Conservation (phyloP, 2,329 filamentous ascomycete genomes). For the Penicillium brasilianum region DNA sequence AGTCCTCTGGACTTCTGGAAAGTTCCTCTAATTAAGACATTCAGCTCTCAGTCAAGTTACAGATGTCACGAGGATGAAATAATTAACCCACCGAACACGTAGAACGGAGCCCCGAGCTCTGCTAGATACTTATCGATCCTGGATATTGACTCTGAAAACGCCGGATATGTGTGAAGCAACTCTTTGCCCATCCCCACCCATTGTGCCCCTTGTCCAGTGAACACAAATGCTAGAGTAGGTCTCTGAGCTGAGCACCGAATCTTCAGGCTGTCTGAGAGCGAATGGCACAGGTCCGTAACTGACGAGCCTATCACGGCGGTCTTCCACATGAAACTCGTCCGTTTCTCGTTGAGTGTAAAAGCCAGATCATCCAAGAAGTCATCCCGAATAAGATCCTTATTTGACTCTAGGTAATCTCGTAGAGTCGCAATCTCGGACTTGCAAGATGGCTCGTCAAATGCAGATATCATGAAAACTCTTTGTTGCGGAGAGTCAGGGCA, state of each 20-base stretch:
- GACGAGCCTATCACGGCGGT: constrained; percentile 17
- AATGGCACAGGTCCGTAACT: background rate
- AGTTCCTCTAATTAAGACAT: background rate
- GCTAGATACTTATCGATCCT: background rate
- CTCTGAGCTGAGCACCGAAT: background rate
- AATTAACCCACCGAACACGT: background rate
- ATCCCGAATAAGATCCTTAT: background rate
- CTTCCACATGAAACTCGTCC: constrained; percentile 28
- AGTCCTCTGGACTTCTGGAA: background rate
- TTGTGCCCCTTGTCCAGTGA: constrained; percentile 33
- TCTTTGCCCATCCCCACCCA: constrained; percentile 30
- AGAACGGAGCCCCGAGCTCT: background rate
- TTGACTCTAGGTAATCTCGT: constrained; percentile 17
- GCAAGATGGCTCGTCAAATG: constrained; percentile 30
- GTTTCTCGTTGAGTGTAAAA: constrained; percentile 30
- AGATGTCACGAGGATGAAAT: background rate
- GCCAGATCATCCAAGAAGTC: constrained; percentile 28
- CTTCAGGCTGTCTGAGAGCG: background rate
- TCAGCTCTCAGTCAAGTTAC: background rate
- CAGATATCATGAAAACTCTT: constrained; percentile 31
- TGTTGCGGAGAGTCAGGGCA: background rate
- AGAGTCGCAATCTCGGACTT: constrained; percentile 16
- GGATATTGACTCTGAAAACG: constrained; percentile 2
- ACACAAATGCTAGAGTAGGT: constrained; percentile 16
- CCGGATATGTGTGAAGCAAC: background rate